phyloP scores from a whole-genome alignment of 371 early-diverging fungal genomes.

The Rhizopus microsporus region DNA sequence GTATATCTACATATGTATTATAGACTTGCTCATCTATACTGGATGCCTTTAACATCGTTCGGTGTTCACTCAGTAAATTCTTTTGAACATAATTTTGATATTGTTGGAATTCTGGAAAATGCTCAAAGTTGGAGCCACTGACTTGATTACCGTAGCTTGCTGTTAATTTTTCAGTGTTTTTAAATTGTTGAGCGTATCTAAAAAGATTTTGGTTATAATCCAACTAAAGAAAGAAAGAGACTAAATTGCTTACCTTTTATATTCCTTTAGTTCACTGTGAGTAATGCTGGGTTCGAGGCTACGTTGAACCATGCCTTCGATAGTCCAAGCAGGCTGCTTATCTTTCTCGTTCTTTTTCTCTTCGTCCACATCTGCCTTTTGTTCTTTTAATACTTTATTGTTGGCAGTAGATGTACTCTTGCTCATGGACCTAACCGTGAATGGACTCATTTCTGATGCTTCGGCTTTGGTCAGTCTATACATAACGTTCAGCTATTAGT shows the following conservation, averaged over 20 bases:
- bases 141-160: slow-evolving; percentile 31
- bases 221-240: background rate
- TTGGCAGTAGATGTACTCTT: slow-evolving; percentile 9
- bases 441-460: slow-evolving; percentile 52
- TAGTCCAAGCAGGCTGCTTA: slow-evolving; percentile 38
- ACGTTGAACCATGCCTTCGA: slow-evolving; percentile 53
- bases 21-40: slow-evolving; percentile 52
- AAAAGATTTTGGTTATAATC: no score
- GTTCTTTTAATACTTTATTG: slow-evolving; percentile 7
- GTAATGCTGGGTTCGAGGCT: slow-evolving; percentile 62
- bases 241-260: slow-evolving; percentile 47
- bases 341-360: slow-evolving; percentile 21
- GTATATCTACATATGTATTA: slow-evolving; percentile 49
- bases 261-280: slow-evolving; percentile 55
- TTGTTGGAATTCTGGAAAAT: slow-evolving; percentile 50
- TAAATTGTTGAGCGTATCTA: slow-evolving; percentile 59
- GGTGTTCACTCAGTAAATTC: slow-evolving; percentile 35
- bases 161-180: slow-evolving; percentile 36
- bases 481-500: background rate
- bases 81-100: slow-evolving; percentile 50
- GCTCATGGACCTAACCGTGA: slow-evolving; percentile 40
- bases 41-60: slow-evolving; percentile 33
- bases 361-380: slow-evolving; percentile 23
- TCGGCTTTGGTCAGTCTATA: slow-evolving; percentile 34
- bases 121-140: slow-evolving; percentile 19